phyloP scores from a whole-genome alignment of 805 yeast genomes.

The Teunomyces barrocoloradensis region DNA sequence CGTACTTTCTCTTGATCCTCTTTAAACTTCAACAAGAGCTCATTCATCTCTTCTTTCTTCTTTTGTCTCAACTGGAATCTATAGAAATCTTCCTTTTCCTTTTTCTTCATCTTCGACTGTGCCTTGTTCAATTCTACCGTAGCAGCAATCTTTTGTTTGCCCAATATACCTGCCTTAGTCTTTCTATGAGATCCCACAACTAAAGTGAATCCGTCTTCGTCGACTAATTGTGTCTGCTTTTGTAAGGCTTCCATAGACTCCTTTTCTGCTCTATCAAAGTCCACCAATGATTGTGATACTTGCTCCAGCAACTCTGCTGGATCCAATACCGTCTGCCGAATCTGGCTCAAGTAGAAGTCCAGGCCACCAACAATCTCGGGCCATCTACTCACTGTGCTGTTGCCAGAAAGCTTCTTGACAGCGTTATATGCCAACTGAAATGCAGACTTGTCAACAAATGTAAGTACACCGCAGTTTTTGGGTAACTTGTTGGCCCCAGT shows the following conservation, averaged over 20 bases:
- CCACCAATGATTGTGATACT: constrained; percentile 60
- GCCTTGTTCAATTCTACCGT: constrained; percentile 36
- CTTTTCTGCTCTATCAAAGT: constrained; percentile 70
- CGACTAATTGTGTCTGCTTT: constrained; percentile 62
- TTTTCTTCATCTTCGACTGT: constrained; percentile 57
- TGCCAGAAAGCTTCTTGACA: constrained; percentile 48
- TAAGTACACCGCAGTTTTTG: constrained; percentile 68
- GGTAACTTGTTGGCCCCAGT: constrained; percentile 51
- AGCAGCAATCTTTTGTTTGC: constrained; percentile 45
- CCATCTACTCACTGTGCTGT: constrained; percentile 32
- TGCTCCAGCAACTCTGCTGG: constrained; percentile 50
- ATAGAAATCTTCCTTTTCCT: constrained; percentile 88
- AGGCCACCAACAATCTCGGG: constrained; percentile 31
- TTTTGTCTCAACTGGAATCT: constrained; percentile 93
- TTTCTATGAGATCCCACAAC: constrained; percentile 87
- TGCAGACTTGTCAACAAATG: constrained; percentile 70
- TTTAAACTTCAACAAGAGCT: constrained; percentile 76
- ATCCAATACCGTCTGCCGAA: constrained; percentile 39
- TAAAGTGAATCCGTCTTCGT: constrained; percentile 90
- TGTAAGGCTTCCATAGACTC: constrained; percentile 55
- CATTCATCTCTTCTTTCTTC: constrained; percentile 90
- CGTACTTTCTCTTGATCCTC: constrained; percentile 86
- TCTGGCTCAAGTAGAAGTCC: constrained; percentile 42
- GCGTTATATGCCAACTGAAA: constrained; percentile 61
- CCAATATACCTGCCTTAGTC: constrained; percentile 69